phyloP scores from a whole-genome alignment of 164 flowering plant genomes.

The Nelumbo lutea region DNA sequence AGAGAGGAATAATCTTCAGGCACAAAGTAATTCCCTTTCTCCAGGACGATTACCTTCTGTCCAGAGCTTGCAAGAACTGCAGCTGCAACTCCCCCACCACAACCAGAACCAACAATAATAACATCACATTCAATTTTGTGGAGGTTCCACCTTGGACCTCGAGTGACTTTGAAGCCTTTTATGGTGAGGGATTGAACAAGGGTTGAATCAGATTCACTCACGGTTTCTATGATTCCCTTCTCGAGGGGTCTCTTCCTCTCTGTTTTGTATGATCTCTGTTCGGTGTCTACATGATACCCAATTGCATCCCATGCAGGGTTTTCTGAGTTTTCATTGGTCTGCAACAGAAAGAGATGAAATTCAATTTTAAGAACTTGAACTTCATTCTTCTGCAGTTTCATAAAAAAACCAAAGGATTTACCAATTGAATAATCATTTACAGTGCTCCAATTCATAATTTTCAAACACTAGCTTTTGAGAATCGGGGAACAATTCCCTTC shows the following conservation, averaged over 20 bases:
- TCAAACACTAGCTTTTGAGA: no score
- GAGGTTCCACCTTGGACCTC: conserved; percentile 19
- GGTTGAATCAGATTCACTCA: conserved; percentile 29
- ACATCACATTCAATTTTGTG: conserved; percentile 55
- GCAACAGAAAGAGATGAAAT: conserved; percentile 9
- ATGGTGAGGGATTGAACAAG: conserved; percentile 31
- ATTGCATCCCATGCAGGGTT: conserved; percentile 56
- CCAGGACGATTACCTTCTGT: conserved; percentile 52
- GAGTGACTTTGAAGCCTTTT: conserved; percentile 40
- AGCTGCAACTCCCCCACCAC: conserved; percentile 77
- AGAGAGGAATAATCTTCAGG: conserved; percentile 44
- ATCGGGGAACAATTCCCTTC: no score
- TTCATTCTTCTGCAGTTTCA: no score
- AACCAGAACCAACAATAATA: conserved; percentile 63
- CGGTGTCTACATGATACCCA: conserved; percentile 28
- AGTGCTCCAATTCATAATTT: no score
- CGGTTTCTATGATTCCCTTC: conserved; percentile 48
- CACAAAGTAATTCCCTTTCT: conserved; percentile 62
- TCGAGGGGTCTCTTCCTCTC: conserved; percentile 36
- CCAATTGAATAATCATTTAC: neutral
- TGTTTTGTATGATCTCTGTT: conserved; percentile 9
- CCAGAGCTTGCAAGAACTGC: conserved; percentile 58
- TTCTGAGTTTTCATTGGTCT: conserved; percentile 42
- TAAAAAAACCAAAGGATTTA: neutral
- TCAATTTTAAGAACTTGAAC: neutral